Evolutionary conservation across 805 yeast species (phyloP), one percentile per base, ranked within the genome.

Genomic region (Spathaspora girioi): DNA sequence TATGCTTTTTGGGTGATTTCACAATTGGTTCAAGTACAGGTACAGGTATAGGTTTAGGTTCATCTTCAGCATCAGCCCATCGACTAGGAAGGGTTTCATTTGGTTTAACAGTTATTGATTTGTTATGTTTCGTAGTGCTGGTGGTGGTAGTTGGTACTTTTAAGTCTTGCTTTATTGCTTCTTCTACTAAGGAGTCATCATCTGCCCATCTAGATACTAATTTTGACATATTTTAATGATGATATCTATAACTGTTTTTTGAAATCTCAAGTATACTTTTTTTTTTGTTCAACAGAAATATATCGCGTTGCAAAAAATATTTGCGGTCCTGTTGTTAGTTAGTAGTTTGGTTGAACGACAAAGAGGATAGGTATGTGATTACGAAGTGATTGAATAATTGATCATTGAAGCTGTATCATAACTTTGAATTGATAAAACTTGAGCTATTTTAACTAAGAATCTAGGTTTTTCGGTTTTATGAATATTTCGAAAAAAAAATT

Each of bases 201-300:
- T 55, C 53, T 12, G 77, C 77, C 77, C 77, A 73, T 56, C 61
- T 66, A 3, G 67, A 63, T 6, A 56, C 63, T 12, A 63, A 54
- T 10, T 60, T 59, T 20, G 54, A 46, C 59, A 56, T 59, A 20
- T 29, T 43, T 14, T 42, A 15, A 3, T 10, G 14, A 11, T 42
- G 44, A 23, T 11, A 23, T 12, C 26, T 42, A 42, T 42, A 18
- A 19, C 5, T 10, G 12, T 10, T 7, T 17, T 3, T 19, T 5
- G 4, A 19, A 5, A 18, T 17, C 26, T 20, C n/a, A n/a, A n/a
- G n/a, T n/a, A n/a, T 18, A 7, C 9, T 15, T 18, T 18, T 6
- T 42, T 42, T 42, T 42, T 23, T 15, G 32, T 29, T 29, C 32
- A 10, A 12, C 32, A 3, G n/a, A 29, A 29, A 29, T 29, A 29